Evolutionary conservation across 2,329 filamentous ascomycete genomes (phyloP).

Genomic region (Calycina marina): DNA sequence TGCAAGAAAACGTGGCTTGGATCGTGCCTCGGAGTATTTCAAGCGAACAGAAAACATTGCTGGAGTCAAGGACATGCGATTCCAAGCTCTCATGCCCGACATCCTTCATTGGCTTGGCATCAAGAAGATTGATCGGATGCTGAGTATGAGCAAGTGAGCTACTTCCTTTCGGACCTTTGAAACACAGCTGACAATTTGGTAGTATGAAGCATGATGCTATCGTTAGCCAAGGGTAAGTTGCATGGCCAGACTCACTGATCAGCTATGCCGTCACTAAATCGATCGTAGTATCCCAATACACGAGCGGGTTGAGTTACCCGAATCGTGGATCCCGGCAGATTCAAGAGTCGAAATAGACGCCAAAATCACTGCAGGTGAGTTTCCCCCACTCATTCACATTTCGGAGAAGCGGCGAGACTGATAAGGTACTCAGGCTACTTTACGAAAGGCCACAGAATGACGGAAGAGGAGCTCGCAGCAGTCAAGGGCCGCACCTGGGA

Average conservation of each 20-base stretch:
- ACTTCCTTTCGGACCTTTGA: too few species aligned
- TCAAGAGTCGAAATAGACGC: slow-evolving; percentile 97
- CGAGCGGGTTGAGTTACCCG: slow-evolving; percentile 82
- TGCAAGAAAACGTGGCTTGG: slow-evolving; percentile 63
- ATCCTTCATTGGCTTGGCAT: slow-evolving; percentile 97
- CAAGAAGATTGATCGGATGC: slow-evolving; percentile 95
- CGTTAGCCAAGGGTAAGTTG: slow-evolving; percentile 58
- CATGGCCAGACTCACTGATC: not conserved
- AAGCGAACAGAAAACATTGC: slow-evolving; percentile 96
- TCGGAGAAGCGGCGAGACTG: not conserved
- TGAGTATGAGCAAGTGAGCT: slow-evolving; percentile 77
- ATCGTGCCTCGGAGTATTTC: slow-evolving; percentile 85
- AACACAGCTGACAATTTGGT: too few species aligned
- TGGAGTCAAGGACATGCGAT: slow-evolving; percentile 92
- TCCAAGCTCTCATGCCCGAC: slow-evolving; percentile 96
- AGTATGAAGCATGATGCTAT: slow-evolving; percentile 89
- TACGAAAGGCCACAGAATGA: slow-evolving; percentile 81
- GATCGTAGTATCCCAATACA: slow-evolving; percentile 63
- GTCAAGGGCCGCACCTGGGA: slow-evolving; percentile 90
- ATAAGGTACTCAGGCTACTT: slow-evolving; percentile 42
- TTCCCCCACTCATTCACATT: slow-evolving; percentile 3
- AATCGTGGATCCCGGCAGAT: slow-evolving; percentile 86
- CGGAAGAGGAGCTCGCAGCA: slow-evolving; percentile 67
- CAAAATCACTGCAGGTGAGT: slow-evolving; percentile 80
- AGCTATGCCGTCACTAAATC: not conserved